Percentiles rank a stretch among this genome's conserved stretches.
Evolutionary conservation across 208 protist genomes (phyloP).

Genomic region (Trypanosoma mega): DNA sequence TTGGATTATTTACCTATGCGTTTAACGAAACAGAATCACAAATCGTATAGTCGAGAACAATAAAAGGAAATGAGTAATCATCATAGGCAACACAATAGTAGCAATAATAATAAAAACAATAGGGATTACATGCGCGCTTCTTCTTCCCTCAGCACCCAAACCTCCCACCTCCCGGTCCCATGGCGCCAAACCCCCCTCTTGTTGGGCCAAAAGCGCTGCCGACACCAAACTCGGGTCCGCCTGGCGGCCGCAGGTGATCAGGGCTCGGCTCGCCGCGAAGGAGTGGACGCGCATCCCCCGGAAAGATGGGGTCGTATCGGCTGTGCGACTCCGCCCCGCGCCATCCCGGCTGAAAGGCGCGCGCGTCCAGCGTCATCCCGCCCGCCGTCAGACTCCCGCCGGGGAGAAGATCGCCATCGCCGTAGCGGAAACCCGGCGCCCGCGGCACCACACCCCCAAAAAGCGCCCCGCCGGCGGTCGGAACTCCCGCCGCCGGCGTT

Average conservation of each 20-base stretch:
- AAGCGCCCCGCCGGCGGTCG: conserved; percentile 3
- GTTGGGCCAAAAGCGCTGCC: conserved; percentile 14
- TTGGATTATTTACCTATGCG: no score
- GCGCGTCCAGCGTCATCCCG: conserved; percentile 55
- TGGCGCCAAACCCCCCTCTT: neutral
- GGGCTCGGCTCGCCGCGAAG: conserved; percentile 81
- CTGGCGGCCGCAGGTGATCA: conserved; percentile 63
- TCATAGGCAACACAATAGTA: neutral
- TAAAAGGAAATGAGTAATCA: no score
- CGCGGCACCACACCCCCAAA: conserved; percentile 49
- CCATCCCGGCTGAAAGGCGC: conserved; percentile 55
- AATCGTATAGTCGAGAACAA: no score
- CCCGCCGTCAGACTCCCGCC: conserved; percentile 40
- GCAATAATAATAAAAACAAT: neutral
- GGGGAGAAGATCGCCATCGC: conserved; percentile 66
- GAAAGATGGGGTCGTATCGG: conserved; percentile 84
- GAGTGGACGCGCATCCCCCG: conserved; percentile 40
- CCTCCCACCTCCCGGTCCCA: neutral
- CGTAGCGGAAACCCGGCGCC: conserved; percentile 63
- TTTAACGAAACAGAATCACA: no score
- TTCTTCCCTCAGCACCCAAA: neutral
- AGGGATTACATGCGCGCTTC: neutral
- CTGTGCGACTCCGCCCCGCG: conserved; percentile 47
- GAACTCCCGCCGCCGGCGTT: no score
- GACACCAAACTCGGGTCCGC: conserved; percentile 59